phyloP scores from a whole-genome alignment of 2,329 filamentous ascomycete species.

The Exserohilum turcica region DNA sequence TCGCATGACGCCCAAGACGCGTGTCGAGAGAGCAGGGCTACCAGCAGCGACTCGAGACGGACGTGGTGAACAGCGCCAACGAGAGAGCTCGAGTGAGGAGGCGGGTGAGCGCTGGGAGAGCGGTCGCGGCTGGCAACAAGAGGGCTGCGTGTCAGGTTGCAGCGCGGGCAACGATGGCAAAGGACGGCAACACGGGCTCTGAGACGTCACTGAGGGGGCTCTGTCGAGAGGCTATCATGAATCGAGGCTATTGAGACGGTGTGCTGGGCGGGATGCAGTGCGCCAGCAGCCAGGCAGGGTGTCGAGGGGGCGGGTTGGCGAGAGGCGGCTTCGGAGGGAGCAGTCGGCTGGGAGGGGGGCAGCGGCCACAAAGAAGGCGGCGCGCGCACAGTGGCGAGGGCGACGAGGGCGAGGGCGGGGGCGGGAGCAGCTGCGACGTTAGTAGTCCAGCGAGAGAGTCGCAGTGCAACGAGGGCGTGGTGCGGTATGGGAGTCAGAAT shows the following conservation, averaged over 20 bases:
- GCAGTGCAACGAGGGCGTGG: constrained; percentile 23
- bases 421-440: constrained; percentile 23
- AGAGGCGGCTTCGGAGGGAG: constrained; percentile 33
- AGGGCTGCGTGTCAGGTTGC: constrained; percentile 37
- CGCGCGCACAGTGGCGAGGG: constrained; percentile 25
- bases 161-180: constrained; percentile 22
- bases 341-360: constrained; percentile 24
- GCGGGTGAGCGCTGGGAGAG: constrained; percentile 14
- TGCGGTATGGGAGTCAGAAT: constrained; percentile 32
- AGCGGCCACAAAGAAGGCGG: constrained; percentile 35
- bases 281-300: constrained; percentile 29
- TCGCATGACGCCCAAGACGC: constrained; percentile 51
- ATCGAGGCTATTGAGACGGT: constrained; percentile 18
- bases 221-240: constrained; percentile 25
- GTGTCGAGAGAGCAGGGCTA: constrained; percentile 35
- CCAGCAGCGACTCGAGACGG: constrained; percentile 31
- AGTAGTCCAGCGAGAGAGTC: constrained; percentile 13
- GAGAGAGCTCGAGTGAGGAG: constrained; percentile 16
- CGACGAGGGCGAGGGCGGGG: constrained; percentile 16
- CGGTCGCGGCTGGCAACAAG: constrained; percentile 25
- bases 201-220: constrained; percentile 23
- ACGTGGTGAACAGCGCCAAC: constrained; percentile 28
- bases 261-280: constrained; percentile 27
- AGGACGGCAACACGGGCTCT: constrained; percentile 30
- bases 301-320: constrained; percentile 26